phyloP scores from a whole-genome alignment of 345 rosid genomes.

The Leavenworthia alabamica region DNA sequence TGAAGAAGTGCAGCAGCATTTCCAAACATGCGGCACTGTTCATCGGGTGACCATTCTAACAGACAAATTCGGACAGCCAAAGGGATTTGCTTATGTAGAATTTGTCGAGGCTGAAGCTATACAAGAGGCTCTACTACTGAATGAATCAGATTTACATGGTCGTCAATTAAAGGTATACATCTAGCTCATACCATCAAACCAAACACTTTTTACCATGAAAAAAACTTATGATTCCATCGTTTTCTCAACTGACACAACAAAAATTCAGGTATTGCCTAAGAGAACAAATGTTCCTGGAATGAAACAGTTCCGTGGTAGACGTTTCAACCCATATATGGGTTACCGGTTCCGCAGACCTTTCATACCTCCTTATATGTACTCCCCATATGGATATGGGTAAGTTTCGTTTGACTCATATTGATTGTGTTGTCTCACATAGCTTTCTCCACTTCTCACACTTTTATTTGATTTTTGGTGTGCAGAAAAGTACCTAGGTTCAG shows the following conservation, averaged over 20 bases:
- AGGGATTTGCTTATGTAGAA: constrained; percentile 96
- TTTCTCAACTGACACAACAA: background rate
- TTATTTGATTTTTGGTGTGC: constrained; percentile 30
- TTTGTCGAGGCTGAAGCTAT: constrained; percentile 78
- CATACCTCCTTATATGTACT: constrained; percentile 64
- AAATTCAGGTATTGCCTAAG: constrained; percentile 61
- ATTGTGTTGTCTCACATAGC: background rate
- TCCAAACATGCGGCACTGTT: constrained; percentile 92
- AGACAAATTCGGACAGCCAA: constrained; percentile 92
- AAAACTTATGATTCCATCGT: background rate
- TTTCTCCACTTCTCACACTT: background rate
- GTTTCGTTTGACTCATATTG: constrained; percentile 8
- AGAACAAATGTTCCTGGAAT: constrained; percentile 93
- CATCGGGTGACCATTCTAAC: constrained; percentile 90
- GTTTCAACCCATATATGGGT: constrained; percentile 68
- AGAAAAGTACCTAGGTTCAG: constrained; percentile 90
- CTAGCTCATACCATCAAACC: background rate
- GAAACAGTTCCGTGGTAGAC: constrained; percentile 79
- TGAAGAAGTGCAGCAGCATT: constrained; percentile 98
- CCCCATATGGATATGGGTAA: constrained; percentile 91
- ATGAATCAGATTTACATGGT: constrained; percentile 92
- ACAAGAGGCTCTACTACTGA: constrained; percentile 76
- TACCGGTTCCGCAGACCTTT: constrained; percentile 67
- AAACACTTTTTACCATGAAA: background rate
- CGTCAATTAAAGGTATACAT: constrained; percentile 77